Percentiles rank a stretch among this genome's conserved stretches.
These are phyloP conservation scores for Nidularia sp. DNA, from an alignment of 768 basidiomycete genomes.

Conservation along the genomic window DNA sequence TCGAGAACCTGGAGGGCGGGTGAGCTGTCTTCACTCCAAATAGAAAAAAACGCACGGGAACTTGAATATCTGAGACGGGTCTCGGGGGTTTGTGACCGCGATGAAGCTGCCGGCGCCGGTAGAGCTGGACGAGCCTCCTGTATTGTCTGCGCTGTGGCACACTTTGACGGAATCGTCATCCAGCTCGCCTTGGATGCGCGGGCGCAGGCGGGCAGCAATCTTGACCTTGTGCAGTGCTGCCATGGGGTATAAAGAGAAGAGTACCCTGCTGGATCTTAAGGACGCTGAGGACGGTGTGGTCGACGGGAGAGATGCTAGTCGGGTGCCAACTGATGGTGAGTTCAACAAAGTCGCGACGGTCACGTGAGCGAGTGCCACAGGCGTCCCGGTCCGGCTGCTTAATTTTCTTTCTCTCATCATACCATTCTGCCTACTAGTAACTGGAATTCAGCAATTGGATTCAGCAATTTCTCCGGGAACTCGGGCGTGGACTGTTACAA, in stretches of 20 bases:
- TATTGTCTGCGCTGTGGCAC: constrained; percentile 32
- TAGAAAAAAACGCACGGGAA: constrained; percentile 54
- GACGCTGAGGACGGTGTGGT: not conserved
- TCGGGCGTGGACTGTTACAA: too few relatives aligned
- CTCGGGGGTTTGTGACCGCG: constrained; percentile 67
- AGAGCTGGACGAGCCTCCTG: constrained; percentile 18
- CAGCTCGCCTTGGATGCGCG: constrained; percentile 55
- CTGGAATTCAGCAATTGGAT: too few relatives aligned
- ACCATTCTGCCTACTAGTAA: too few relatives aligned
- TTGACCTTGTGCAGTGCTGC: constrained; percentile 50
- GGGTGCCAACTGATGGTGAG: too few relatives aligned
- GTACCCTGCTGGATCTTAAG: not conserved
- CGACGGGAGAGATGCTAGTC: not conserved
- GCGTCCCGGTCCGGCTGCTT: too few relatives aligned
- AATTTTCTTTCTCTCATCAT: too few relatives aligned
- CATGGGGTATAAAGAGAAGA: constrained; percentile 6
- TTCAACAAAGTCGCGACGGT: too few relatives aligned
- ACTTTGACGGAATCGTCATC: constrained; percentile 61
- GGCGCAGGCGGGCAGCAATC: constrained; percentile 70
- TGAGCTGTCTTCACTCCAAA: not conserved
- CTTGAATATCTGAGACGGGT: constrained; percentile 66
- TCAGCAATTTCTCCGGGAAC: too few relatives aligned
- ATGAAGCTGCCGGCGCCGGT: constrained; percentile 41
- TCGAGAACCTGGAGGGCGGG: constrained; percentile 51
- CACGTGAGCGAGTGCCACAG: too few relatives aligned